Conservation (phyloP, 139 green algal species). For the Nannochloris sp. region DNA sequence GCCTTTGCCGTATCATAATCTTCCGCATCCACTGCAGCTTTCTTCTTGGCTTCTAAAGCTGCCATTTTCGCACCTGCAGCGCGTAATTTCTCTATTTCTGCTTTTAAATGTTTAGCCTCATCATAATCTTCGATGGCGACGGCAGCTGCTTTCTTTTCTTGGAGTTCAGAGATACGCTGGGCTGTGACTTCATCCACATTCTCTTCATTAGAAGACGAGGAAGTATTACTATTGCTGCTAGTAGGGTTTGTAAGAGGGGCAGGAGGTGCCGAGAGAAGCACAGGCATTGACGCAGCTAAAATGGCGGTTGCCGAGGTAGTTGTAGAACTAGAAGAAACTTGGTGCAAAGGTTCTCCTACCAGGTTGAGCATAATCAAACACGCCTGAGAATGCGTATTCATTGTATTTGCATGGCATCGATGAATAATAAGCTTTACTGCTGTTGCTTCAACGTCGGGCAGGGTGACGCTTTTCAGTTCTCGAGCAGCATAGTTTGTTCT, state of each 20-base stretch:
- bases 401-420: conserved; percentile 79
- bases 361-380: conserved; percentile 83
- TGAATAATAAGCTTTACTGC: conserved; percentile 67
- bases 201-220: background rate
- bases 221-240: background rate
- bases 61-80: conserved; percentile 43
- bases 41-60: conserved; percentile 55
- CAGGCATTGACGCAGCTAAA: too few relatives aligned
- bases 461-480: conserved; percentile 83
- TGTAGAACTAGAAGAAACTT: background rate
- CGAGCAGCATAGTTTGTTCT: conserved; percentile 64
- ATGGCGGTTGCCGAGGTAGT: conserved; percentile 41
- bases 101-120: conserved; percentile 83
- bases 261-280: conserved; percentile 15
- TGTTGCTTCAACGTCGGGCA: conserved; percentile 24
- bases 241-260: background rate
- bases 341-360: conserved; percentile 50
- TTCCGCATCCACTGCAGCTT: conserved; percentile 61
- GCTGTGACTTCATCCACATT: conserved; percentile 39
- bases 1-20: conserved; percentile 92
- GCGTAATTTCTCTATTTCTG: conserved; percentile 26
- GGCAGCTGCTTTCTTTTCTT: conserved; percentile 61
- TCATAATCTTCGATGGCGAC: conserved; percentile 90
- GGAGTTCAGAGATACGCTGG: conserved; percentile 47
- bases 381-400: conserved; percentile 82